A percentile compares a stretch with the other conserved stretches of the same genome.
Evolutionary conservation across 352 stramenopile genomes (phyloP).

Genomic region (Globisporangium paddicum): DNA sequence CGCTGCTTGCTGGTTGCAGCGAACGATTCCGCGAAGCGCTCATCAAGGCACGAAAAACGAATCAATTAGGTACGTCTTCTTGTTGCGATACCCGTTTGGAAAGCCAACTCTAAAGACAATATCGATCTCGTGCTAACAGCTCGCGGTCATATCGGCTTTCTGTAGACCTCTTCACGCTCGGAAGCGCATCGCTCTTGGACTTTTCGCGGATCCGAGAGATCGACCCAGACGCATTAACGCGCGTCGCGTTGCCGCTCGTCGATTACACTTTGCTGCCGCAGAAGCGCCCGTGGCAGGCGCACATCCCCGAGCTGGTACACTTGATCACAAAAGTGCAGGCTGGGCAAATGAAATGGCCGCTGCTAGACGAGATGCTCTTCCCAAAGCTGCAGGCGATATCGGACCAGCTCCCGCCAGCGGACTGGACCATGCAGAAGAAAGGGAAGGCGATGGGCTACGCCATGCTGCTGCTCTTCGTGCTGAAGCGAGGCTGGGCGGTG

Average conservation of each 20-base stretch:
- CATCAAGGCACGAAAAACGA: slow-evolving; percentile 33
- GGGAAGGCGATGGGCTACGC: slow-evolving; percentile 41
- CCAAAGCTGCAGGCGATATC: slow-evolving; percentile 38
- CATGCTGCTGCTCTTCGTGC: slow-evolving; percentile 44
- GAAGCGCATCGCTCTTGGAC: slow-evolving; percentile 67
- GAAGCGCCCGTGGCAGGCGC: slow-evolving; percentile 38
- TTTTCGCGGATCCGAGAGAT: slow-evolving; percentile 55
- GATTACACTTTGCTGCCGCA: slow-evolving; percentile 54
- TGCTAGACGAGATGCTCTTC: slow-evolving; percentile 44
- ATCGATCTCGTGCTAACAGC: background rate
- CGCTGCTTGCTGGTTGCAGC: slow-evolving; percentile 62
- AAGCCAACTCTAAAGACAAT: too few relatives aligned
- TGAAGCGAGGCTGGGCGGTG: slow-evolving; percentile 50
- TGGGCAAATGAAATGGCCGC: slow-evolving; percentile 50
- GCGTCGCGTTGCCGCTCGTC: slow-evolving; percentile 55
- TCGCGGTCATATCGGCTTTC: background rate
- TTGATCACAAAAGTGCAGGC: slow-evolving; percentile 45
- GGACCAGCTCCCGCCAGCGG: slow-evolving; percentile 23
- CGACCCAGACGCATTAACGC: slow-evolving; percentile 32
- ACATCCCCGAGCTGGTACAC: slow-evolving; percentile 45
- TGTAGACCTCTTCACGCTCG: slow-evolving; percentile 64
- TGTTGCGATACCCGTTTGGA: background rate
- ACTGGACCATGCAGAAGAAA: slow-evolving; percentile 42
- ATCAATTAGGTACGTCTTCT: slow-evolving; percentile 41
- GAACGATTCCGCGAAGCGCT: slow-evolving; percentile 42